Evolutionary conservation across 495 filamentous ascomycete genomes (phyloP), one percentile per base, ranked within the genome.

Genomic region (Penicillium lividum): DNA sequence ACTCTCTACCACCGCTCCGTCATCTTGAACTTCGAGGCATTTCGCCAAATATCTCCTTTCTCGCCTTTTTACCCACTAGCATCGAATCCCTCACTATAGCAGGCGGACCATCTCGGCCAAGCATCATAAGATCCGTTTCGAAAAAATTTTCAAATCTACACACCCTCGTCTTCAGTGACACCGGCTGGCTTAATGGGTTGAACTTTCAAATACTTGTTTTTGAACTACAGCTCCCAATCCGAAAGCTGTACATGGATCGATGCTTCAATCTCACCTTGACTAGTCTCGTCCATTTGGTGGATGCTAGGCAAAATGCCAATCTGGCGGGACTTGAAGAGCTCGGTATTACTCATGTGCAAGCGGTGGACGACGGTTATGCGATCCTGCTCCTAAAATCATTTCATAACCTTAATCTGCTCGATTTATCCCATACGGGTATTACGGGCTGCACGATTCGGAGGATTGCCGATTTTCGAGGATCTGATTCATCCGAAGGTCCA

Each of bases 371-470:
- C 45, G 31, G 33, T 0, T 46, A 51, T 13, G 51, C 70, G 2
- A 45, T 45, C 6, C 7, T 6, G 3, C 31, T 76, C 0, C 52
- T 66, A 28, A 53, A 53, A 5, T 30, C n/a, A 7, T 56, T 77
- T 30, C 55, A 53, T 0, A 54, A 64, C 0, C 43, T 80, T 25
- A 72, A 68, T 28, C 54, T 68, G 1, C 64, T 80, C 3, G 62
- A 76, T 51, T 22, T 78, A 7, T 73, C 74, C 0, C 65, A 64
- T 40, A 77, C 74, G 3, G 54, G 56, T 5, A 69, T 80, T 2
- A 77, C 73, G 6, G 77, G 77, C 0, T 61, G 57, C 30, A 63
- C 67, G 5, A 60, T 79, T 33, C 76, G 73, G 16, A 64, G 51
- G 53, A 53, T 76, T 28, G 68, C 69, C 1, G 70, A 75, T 56